Conservation (phyloP, 2,329 filamentous ascomycete genomes). For the Lojkania enalia region DNA sequence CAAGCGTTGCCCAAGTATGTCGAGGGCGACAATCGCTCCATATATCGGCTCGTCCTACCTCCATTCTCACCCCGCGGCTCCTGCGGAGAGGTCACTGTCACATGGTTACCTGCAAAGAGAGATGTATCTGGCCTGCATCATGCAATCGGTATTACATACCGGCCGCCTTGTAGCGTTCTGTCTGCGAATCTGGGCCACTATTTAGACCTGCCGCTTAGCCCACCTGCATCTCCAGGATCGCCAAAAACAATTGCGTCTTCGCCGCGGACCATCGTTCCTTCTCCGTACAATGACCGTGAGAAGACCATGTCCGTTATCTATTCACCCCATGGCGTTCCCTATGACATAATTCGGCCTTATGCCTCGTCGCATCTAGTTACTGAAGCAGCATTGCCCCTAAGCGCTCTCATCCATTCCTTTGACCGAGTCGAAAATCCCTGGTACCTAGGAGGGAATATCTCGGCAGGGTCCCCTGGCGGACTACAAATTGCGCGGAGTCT, state of each 20-base stretch:
- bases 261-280: constrained; percentile 37
- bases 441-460: constrained; percentile 64
- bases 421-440: constrained; percentile 62
- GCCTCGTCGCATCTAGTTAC: constrained; percentile 59
- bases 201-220: constrained; percentile 42
- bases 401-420: constrained; percentile 67
- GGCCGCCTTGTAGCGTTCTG: constrained; percentile 55
- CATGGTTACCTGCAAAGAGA: constrained; percentile 64
- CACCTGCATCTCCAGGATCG: constrained; percentile 39
- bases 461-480: constrained; percentile 60
- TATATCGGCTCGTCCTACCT: constrained; percentile 59
- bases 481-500: constrained; percentile 59
- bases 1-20: constrained; percentile 50
- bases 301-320: constrained; percentile 64
- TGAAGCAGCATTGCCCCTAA: constrained; percentile 63
- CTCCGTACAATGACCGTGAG: constrained; percentile 40
- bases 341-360: constrained; percentile 59
- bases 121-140: constrained; percentile 66
- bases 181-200: constrained; percentile 39
- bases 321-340: constrained; percentile 65
- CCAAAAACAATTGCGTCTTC: constrained; percentile 38
- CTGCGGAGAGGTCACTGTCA: constrained; percentile 71
- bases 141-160: constrained; percentile 73
- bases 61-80: constrained; percentile 56
- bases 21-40: constrained; percentile 42